Conservation (phyloP, 192 early-diverging fungal species). For the Dimargaris xerosporica region DNA sequence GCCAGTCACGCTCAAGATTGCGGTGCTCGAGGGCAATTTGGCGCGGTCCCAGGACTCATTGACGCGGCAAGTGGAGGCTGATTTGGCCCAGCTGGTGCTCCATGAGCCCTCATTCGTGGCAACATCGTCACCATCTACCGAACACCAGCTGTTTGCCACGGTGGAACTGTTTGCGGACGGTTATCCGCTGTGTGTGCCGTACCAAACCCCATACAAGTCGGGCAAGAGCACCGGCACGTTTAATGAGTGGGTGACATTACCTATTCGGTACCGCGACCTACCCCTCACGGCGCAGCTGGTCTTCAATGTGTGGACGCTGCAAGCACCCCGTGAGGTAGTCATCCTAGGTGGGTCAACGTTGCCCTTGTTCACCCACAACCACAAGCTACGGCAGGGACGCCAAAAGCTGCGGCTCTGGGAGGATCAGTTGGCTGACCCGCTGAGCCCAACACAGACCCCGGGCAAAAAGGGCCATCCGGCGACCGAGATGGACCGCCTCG, state of each 20-base stretch:
- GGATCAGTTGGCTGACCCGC: conserved; percentile 34
- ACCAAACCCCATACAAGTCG: conserved; percentile 9
- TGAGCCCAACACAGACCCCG: conserved; percentile 29
- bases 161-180: conserved; percentile 10
- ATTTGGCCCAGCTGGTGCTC: neutral
- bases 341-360: conserved; percentile 67
- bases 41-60: too few relatives aligned
- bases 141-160: conserved; percentile 2
- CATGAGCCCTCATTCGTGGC: neutral
- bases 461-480: conserved; percentile 33
- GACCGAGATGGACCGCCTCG: conserved; percentile 70
- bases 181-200: conserved; percentile 11
- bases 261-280: conserved; percentile 74
- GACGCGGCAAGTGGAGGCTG: neutral
- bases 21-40: too few relatives aligned
- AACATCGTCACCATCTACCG: too few relatives aligned
- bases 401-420: conserved; percentile 59
- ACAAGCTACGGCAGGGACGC: conserved; percentile 73
- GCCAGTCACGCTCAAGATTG: conserved; percentile 47
- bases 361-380: conserved; percentile 62
- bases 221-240: conserved; percentile 22
- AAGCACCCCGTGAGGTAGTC: conserved; percentile 52
- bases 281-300: conserved; percentile 50
- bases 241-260: conserved; percentile 89
- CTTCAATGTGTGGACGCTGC: conserved; percentile 68